Evolutionary conservation across 2,329 filamentous ascomycete species (phyloP).

Genomic region (Trichoderma sp.): DNA sequence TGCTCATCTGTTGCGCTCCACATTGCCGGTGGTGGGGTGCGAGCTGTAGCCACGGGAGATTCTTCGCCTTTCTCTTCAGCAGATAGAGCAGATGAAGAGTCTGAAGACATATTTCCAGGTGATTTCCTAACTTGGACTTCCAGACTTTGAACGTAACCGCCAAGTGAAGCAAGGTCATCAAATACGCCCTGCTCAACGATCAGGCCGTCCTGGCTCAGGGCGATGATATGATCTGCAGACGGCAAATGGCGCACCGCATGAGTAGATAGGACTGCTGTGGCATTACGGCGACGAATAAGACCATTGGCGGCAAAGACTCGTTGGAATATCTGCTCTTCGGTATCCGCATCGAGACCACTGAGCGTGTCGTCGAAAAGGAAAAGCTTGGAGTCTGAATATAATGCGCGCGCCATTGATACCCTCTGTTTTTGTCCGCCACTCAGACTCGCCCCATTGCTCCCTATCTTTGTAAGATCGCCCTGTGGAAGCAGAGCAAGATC

Average conservation of each 20-base stretch:
- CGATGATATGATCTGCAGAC: conserved; percentile 50
- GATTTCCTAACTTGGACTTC: conserved; percentile 34
- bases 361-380: conserved; percentile 55
- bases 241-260: conserved; percentile 37
- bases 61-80: not conserved
- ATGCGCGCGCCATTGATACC: conserved; percentile 88
- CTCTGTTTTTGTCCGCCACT: conserved; percentile 60
- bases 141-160: conserved; percentile 44
- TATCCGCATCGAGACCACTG: conserved; percentile 48
- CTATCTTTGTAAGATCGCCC: conserved; percentile 43
- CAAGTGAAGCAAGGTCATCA: conserved; percentile 33
- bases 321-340: conserved; percentile 48
- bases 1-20: conserved; percentile 24
- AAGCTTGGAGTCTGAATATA: conserved; percentile 92
- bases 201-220: conserved; percentile 44
- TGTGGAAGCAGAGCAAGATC: conserved; percentile 39
- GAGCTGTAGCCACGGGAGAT: not conserved
- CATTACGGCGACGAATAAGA: conserved; percentile 40
- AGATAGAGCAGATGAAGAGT: not conserved
- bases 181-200: conserved; percentile 46
- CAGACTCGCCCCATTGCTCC: conserved; percentile 45
- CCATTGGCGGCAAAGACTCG: conserved; percentile 45
- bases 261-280: conserved; percentile 48
- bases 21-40: not conserved
- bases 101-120: not conserved